Evolutionary conservation across 2,329 filamentous ascomycete genomes (phyloP), one percentile per base, ranked within the genome.

Genomic region (Fusarium redolens): DNA sequence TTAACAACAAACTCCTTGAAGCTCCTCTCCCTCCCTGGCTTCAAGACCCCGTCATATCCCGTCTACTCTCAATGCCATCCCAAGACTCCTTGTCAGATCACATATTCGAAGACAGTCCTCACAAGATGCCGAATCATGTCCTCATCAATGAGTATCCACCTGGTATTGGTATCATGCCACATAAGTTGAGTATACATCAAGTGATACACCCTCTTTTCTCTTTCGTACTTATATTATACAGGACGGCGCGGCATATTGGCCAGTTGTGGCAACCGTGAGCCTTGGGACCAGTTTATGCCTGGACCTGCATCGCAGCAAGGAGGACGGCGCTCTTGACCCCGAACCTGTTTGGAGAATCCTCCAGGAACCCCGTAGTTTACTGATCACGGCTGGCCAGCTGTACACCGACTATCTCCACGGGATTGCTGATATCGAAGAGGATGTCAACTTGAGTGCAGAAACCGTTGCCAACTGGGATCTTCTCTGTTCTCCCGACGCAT

Each of bases 161-260:
- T 0, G 94, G 93, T 4, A 90, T 97, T 71, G 96, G 96, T n/a
- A 98, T 98, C 74, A 97, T 98, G 93, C 92, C 95, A 51, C 96
- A 98, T 81, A 96, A 98, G 85, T 80, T 83, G 77, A 81, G 81
- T 83, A 77, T 67, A 79, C 59, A 73, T 65, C 64, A 70, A 54
- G 69, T 61, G 54, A 69, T 56, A 37, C 51, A 45, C 62, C 52
- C 43, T 40, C 28, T 47, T 64, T 56, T 48, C 57, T 59, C 52
- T 61, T 37, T 43, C 43, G 79, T 78, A 76, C 81, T 83, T 80
- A 83, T 82, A 76, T 71, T 57, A 65, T 65, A 66, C 73, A 85
- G 86, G 96, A 99, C 81, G 96, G 96, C 4, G 84, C 89, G 13
- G 94, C 96, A 14, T 99, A 99, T 80, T 89, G 93, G 79, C 93